A percentile compares a stretch with the other conserved stretches of the same genome.
These are phyloP conservation scores for Cupressus sempervirens DNA, from an alignment of 75 land plant genomes.

Conservation along the genomic window DNA sequence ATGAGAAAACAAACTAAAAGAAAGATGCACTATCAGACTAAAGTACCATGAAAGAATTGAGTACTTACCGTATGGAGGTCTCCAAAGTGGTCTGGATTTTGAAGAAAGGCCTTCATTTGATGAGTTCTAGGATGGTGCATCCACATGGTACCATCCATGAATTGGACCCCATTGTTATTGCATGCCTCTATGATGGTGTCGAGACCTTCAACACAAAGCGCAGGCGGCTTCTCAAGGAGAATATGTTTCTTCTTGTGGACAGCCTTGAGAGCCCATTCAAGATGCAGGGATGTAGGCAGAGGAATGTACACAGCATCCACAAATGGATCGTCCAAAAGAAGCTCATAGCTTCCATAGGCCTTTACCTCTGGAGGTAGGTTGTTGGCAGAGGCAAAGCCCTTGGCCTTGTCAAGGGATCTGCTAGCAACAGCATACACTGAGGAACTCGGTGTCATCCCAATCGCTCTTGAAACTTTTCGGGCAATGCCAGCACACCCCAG, in stretches of 20 bases:
- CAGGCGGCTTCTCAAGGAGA: conserved; percentile 81
- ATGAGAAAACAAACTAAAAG: no score
- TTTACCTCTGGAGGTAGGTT: conserved; percentile 12
- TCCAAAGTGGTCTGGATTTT: conserved; percentile 34
- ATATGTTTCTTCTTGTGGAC: no score
- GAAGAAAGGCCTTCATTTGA: no score
- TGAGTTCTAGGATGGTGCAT: no score
- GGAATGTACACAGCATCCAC: no score
- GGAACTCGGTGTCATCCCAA: no score
- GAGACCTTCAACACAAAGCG: conserved; percentile 45
- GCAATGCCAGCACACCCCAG: no score
- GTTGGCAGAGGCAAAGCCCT: conserved; percentile 36
- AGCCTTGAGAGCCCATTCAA: no score
- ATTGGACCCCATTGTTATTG: conserved; percentile 47
- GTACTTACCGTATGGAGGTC: conserved; percentile 40
- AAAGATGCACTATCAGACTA: background rate
- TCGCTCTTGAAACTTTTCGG: no score
- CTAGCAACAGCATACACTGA: no score
- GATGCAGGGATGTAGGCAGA: no score
- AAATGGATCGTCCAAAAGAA: conserved; percentile 41
- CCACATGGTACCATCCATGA: conserved; percentile 85
- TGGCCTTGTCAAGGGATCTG: conserved; percentile 45
- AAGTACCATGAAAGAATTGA: background rate
- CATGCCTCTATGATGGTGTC: conserved; percentile 46
- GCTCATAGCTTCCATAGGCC: conserved; percentile 31